These are phyloP conservation scores for Saitozyma sp. DNA, from an alignment of 768 basidiomycete species.

Conservation along the genomic window DNA sequence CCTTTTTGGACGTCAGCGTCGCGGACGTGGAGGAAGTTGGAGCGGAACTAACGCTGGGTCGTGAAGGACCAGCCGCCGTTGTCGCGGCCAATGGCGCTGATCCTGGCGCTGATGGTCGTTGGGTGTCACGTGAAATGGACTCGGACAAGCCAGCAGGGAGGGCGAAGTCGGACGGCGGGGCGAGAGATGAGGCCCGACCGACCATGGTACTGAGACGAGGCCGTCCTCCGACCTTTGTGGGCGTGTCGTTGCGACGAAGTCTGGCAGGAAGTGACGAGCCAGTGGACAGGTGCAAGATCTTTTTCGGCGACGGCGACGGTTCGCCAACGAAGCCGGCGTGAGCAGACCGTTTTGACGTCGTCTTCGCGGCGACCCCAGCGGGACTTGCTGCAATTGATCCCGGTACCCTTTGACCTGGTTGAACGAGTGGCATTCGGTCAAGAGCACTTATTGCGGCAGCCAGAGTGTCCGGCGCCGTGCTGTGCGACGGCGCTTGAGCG, in stretches of 20 bases:
- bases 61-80: too few species aligned
- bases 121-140: too few species aligned
- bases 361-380: not conserved
- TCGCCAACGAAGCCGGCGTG: not conserved
- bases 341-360: not conserved
- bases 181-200: not conserved
- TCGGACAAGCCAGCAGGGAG: not conserved
- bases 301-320: not conserved
- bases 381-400: too few species aligned
- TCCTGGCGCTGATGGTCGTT: too few species aligned
- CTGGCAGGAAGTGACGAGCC: not conserved
- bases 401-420: too few species aligned
- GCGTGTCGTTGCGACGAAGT: not conserved
- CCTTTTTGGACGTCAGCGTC: too few species aligned
- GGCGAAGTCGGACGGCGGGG: not conserved
- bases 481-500: not conserved
- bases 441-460: not conserved
- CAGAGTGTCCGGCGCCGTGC: not conserved
- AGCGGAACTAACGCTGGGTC: too few species aligned
- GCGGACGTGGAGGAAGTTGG: too few species aligned
- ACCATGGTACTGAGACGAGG: not conserved
- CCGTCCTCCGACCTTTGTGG: not conserved
- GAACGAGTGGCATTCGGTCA: too few species aligned
- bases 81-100: too few species aligned
- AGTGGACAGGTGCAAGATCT: not conserved